These are phyloP conservation scores for Podila clonocystis DNA, from an alignment of 192 early-diverging fungal species.

Conservation along the genomic window DNA sequence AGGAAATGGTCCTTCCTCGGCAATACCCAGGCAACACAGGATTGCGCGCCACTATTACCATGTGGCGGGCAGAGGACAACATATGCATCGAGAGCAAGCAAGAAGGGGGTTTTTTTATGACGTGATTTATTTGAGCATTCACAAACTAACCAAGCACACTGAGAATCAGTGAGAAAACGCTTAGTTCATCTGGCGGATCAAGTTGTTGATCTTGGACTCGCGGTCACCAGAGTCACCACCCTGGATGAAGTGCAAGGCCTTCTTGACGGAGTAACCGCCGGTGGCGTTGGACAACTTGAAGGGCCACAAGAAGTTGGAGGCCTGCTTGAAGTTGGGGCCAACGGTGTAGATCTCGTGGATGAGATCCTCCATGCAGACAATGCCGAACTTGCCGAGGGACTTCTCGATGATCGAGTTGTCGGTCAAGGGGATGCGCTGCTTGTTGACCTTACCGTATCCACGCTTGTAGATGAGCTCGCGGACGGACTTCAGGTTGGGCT, in stretches of 20 bases:
- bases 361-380: slow-evolving; percentile 98
- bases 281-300: slow-evolving; percentile 99
- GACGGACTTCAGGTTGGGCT: slow-evolving; percentile 98
- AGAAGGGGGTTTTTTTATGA: not conserved
- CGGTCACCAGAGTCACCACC: slow-evolving; percentile 98
- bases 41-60: no score
- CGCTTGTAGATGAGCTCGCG: slow-evolving; percentile 99
- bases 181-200: slow-evolving; percentile 59
- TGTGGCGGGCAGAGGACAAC: not conserved
- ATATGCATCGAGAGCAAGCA: not conserved
- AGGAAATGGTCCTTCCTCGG: no score
- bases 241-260: slow-evolving; percentile 95
- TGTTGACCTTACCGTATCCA: slow-evolving; percentile 98
- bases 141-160: slow-evolving; percentile 38
- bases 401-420: slow-evolving; percentile 97
- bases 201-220: slow-evolving; percentile 95
- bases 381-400: slow-evolving; percentile 91
- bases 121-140: slow-evolving; percentile 24
- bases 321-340: slow-evolving; percentile 97
- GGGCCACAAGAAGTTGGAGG: slow-evolving; percentile 99
- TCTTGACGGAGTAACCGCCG: slow-evolving; percentile 94
- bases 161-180: not conserved
- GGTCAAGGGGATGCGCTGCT: slow-evolving; percentile 95
- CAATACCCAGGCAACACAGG: no score
- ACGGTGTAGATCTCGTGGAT: slow-evolving; percentile 99